Base-by-base conservation (phyloP, 2,329 filamentous ascomycete genomes). In the Didymella arachidicola region DNA sequence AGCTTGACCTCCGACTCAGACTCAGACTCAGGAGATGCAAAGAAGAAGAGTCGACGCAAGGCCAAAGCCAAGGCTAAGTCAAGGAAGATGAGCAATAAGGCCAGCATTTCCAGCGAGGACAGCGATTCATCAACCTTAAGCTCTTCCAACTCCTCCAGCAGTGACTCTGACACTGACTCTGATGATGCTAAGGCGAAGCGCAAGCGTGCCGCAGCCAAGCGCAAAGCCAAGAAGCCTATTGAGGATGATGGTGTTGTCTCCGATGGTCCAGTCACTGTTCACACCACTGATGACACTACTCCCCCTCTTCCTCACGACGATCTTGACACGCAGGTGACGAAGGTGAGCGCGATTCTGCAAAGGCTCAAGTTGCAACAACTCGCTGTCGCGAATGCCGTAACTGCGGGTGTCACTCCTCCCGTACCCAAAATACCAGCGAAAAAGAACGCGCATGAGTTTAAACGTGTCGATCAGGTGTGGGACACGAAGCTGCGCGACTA, bases 391-490 rank as follows among this genome's bases (percentile, higher is more conserved):
- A 39, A 56, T 12, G 61, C 64, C 8, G 44, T 53, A 5, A 58
- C 56, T 0, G 61, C 55, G 6, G 63, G 64, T 19, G 22, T 47
- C 12, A 25, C 29, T 11, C 63, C 66, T 16, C 65, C 65, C 1
- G 64, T 67, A 45, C 65, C 62, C 3, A 67, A 67, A 47, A 19
- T 46, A 16, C 51, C 60, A 27, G 60, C 59, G 5, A 77, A 67
- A 79, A 72, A 70, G 58, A 74, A 71, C 51, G 79, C 79, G 27
- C 78, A 86, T n/a, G 86, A 86, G n/a, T 91, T 83, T 75, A 89
- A 89, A 75, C 82, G 88, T 36, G 86, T 90, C 1, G 88, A 90
- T 75, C 83, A 89, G 70, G 76, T 86, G 4, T 86, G 82, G 79
- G 83, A 82, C 54, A 75, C 68, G 18, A 72, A 73, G 49, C 67